Conservation (phyloP, 768 basidiomycete species). For the Pleurotus citrinopileatus region DNA sequence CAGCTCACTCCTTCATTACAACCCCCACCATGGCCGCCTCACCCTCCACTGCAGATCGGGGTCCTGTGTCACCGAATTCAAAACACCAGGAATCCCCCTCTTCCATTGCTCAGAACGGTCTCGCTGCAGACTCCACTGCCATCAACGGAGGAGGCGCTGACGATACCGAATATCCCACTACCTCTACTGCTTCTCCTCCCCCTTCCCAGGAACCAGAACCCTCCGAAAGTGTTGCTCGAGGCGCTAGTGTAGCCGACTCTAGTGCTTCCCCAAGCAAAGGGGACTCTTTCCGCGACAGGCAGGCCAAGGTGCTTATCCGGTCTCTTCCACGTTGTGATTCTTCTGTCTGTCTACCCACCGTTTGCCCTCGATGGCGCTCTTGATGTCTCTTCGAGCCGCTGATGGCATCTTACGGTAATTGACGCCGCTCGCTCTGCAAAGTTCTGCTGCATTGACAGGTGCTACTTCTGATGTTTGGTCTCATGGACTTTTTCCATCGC, state of each 20-base stretch:
- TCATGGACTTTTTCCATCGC: constrained; percentile 11
- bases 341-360: constrained; percentile 17
- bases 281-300: constrained; percentile 67
- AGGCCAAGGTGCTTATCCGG: constrained; percentile 82
- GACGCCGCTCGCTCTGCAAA: not conserved
- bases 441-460: not conserved
- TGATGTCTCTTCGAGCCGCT: not conserved
- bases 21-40: constrained; percentile 9
- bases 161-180: constrained; percentile 42
- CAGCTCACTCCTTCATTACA: not conserved
- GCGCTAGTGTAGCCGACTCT: constrained; percentile 45
- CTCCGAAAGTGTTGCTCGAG: constrained; percentile 45
- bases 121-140: constrained; percentile 43
- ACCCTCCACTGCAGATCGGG: constrained; percentile 11
- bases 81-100: constrained; percentile 10
- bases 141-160: constrained; percentile 39
- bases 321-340: constrained; percentile 42
- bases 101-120: not conserved
- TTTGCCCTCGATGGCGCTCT: not conserved
- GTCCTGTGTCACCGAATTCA: constrained; percentile 1
- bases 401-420: not conserved
- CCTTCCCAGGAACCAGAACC: constrained; percentile 44
- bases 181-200: constrained; percentile 48
- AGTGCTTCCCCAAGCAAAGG: constrained; percentile 39
- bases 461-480: not conserved